A percentile compares a stretch with the other conserved stretches of the same genome.
Conservation (phyloP, 148 eudicot genomes). For the Beta vulgaris region DNA sequence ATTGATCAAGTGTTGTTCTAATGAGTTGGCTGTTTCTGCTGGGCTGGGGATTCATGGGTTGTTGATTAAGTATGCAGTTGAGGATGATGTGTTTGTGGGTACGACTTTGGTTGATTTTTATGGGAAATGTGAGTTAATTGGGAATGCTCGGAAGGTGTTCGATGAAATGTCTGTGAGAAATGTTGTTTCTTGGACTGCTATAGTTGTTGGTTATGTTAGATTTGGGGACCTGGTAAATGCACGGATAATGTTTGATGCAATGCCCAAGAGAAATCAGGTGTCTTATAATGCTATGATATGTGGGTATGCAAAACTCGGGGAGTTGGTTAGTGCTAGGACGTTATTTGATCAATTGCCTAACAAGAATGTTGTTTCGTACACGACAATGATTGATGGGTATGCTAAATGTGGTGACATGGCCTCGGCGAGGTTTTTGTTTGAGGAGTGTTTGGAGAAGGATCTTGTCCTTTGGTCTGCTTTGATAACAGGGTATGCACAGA, state of each 20-base stretch:
- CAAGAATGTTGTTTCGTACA: conserved; percentile 48
- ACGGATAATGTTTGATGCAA: conserved; percentile 49
- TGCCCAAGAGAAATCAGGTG: conserved; percentile 45
- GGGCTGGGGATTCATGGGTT: conserved; percentile 59
- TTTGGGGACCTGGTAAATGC: conserved; percentile 43
- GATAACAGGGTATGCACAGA: conserved; percentile 62
- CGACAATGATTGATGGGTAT: conserved; percentile 63
- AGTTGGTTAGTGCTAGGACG: conserved; percentile 38
- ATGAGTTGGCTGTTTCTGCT: conserved; percentile 20
- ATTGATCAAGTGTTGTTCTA: conserved; percentile 47
- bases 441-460: conserved; percentile 44
- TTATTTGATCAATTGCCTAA: conserved; percentile 65
- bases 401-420: conserved; percentile 64
- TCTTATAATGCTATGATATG: conserved; percentile 64
- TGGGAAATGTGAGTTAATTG: conserved; percentile 51
- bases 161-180: conserved; percentile 60
- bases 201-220: conserved; percentile 49
- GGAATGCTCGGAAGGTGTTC: conserved; percentile 48
- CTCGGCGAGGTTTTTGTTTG: conserved; percentile 56
- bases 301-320: conserved; percentile 48
- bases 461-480: conserved; percentile 65
- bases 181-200: conserved; percentile 71
- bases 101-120: conserved; percentile 72
- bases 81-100: conserved; percentile 48
- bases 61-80: conserved; percentile 42